Evolutionary conservation across 2,329 filamentous ascomycete species (phyloP), one percentile per base, ranked within the genome.

Genomic region (Arachnomyces sp.): DNA sequence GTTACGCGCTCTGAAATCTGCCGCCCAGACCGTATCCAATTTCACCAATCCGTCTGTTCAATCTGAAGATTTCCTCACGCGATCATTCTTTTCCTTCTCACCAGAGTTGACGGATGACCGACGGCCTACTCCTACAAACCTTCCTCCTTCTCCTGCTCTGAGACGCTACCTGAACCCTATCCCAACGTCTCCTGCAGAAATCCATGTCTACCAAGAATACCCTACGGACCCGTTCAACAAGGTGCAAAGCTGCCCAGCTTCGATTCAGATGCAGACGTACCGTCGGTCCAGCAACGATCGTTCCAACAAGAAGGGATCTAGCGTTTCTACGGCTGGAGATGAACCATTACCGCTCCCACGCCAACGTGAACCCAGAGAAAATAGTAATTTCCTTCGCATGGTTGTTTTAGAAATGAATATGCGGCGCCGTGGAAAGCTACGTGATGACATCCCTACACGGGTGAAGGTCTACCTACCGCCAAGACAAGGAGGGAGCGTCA

Each of bases 391-490:
- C 54, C 59, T 81, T 34, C 71, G 77, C 28, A 71, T 81, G 47
- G 75, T 80, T 12, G 77, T 81, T 8, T 64, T 81, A 35, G 77
- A 81, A 58, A 79, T 81, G 76, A 80, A 81, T 55, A 81, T 81
- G 77, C 70, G 77, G 29, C 70, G 77, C 32, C 67, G 66, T 44
- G 77, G 77, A 40, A 81, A 81, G 59, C 62, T 81, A 33, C 74
- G 76, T 45, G 63, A 73, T 32, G 71, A 73, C 39, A 57, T 63
- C 7, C 65, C 71, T 12, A 74, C 76, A 14, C 66, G 70, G 46
- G 77, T 77, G 17, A 70, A 68, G 41, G 68, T 80, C 44, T 80
- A 75, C 74, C 58, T 81, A 33, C 77, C 77, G 29, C 76, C 77
- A 33, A 67, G 77, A 63, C 61, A 36, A 54, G 44, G 16, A 54